Base-by-base conservation (phyloP, 306 rosid species). In the Trifolium fragiferum region DNA sequence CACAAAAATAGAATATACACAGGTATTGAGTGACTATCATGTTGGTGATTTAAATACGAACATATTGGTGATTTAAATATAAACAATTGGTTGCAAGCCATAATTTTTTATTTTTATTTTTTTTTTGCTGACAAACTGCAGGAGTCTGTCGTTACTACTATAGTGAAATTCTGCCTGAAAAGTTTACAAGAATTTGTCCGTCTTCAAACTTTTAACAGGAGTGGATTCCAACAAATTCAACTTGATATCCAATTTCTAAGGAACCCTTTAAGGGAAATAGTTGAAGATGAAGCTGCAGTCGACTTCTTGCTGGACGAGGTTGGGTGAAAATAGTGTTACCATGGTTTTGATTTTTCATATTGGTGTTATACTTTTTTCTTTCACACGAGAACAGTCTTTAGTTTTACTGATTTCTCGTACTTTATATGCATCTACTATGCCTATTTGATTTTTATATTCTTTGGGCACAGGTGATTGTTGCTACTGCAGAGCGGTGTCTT, bases 221-320 rank as follows among this genome's bases (percentile, higher is more conserved):
- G 97, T 66, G 98, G 98, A 80, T 94, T 94, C 87, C 96, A 91
- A 82, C 98, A 91, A 87, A 83, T 94, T 87, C 98, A 94, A 73
- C 80, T 94, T 79, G 98, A 94, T 85, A 85, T 88, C 81, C 97
- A 90, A 73, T 94, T 86, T 80, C 70, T 94, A 35, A 88, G 96
- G 82, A 84, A 85, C 78, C 92, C 95, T 49, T 57, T 85, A 66
- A 90, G 89, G 86, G 98, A 91, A 77, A 77, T 73, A 21, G 93
- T 90, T 61, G 96, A 88, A 83, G 97, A 91, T 86, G 96, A 91
- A 88, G 97, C 95, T 30, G 93, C 87, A 8, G 74, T 88, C n/a
- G 98, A 91, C 85, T 91, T 94, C 81, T 85, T 94, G 78, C 93
- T 94, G 19, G 98, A 94, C 66, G 98, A 94, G 96, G 98, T n/a